Percentiles rank a stretch among this genome's conserved stretches.
Evolutionary conservation across 2,329 filamentous ascomycete species (phyloP).

Genomic region (Colletotrichum neosansevieriae): DNA sequence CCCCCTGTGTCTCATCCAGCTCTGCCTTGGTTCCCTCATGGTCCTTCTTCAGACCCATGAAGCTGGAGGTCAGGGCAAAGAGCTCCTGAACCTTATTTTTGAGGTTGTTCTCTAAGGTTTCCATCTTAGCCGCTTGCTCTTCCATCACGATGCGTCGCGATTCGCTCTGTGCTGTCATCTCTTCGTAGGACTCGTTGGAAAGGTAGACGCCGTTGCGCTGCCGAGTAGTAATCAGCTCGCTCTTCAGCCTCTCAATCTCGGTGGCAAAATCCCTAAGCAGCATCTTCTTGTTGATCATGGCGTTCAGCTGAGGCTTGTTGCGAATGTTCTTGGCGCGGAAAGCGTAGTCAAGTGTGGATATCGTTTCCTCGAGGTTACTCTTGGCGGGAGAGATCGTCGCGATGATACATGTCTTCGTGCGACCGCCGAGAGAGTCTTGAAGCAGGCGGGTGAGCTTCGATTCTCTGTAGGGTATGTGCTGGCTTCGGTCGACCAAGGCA

Average conservation of each 20-base stretch:
- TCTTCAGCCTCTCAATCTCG: conserved; percentile 95
- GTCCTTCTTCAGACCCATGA: conserved; percentile 90
- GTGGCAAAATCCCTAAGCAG: conserved; percentile 88
- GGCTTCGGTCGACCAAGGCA: conserved; percentile 88
- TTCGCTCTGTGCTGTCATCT: conserved; percentile 92
- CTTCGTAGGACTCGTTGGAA: conserved; percentile 88
- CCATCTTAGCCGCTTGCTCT: conserved; percentile 91
- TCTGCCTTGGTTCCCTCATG: conserved; percentile 80
- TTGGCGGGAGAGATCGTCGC: conserved; percentile 95
- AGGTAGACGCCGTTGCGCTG: conserved; percentile 97
- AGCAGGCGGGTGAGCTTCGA: conserved; percentile 80
- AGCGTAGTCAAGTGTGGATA: conserved; percentile 97
- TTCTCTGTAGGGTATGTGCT: conserved; percentile 92
- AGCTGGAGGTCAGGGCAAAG: conserved; percentile 85
- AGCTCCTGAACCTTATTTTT: conserved; percentile 95
- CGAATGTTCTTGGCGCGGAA: conserved; percentile 98
- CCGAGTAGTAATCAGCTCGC: conserved; percentile 90
- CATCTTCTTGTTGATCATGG: conserved; percentile 92
- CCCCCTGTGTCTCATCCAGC: conserved; percentile 82
- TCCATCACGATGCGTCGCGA: conserved; percentile 91
- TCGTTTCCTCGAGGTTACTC: conserved; percentile 96
- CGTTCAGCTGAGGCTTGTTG: conserved; percentile 97
- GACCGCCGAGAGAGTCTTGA: conserved; percentile 95
- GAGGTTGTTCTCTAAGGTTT: conserved; percentile 90
- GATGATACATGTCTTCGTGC: conserved; percentile 98